Base-by-base conservation (phyloP, 2,329 filamentous ascomycete genomes). In the Claviceps citrina region DNA sequence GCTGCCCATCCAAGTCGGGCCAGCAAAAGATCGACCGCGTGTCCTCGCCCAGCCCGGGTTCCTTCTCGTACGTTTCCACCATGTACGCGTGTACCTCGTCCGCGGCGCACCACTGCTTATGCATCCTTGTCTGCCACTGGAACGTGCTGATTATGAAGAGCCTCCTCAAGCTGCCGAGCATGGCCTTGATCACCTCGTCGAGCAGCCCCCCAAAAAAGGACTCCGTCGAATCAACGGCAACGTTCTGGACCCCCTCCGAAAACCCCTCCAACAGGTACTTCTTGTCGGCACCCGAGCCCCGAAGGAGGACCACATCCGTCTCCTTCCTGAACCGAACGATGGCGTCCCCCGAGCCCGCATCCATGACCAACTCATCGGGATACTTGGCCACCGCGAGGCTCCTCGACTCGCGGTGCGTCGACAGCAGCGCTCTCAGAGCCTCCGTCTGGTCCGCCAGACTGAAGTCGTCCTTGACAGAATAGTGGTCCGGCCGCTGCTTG, bases 361-460 rank as follows among this genome's bases (percentile, higher is more conserved):
- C 48, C 1, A 65, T 49, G 22, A 26, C 36, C 18, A 64, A 44
- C 10, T 51, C 44, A 19, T 65, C 46, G 0, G 62, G 62, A 8
- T 55, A 57, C 3, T 42, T 46, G 7, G 46, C 49, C 30, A 53
- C 43, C 4, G 51, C 61, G 3, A 61, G 40, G 12, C 42, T 46
- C 20, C 62, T 61, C n/a, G 58, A 59, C 44, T 63, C 60, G 7
- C 50, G 46, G 28, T 61, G 51, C 7, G 58, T 51, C 2, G 59
- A 53, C 25, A 62, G 46, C 12, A 64, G 44, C 4, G 46, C 42
- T 7, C 59, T 54, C 1, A 55, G 39, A 2, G 46, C 36, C 16
- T 41, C 43, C 1, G 58, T 63, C n/a, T 54, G 52, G 4, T 53
- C 46, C 1, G 45, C 42, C 0, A 62, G 50, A 3, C 39, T 45